These are phyloP conservation scores for Amylocarpus encephaloides DNA, from an alignment of 2,329 filamentous ascomycete species.

Conservation along the genomic window DNA sequence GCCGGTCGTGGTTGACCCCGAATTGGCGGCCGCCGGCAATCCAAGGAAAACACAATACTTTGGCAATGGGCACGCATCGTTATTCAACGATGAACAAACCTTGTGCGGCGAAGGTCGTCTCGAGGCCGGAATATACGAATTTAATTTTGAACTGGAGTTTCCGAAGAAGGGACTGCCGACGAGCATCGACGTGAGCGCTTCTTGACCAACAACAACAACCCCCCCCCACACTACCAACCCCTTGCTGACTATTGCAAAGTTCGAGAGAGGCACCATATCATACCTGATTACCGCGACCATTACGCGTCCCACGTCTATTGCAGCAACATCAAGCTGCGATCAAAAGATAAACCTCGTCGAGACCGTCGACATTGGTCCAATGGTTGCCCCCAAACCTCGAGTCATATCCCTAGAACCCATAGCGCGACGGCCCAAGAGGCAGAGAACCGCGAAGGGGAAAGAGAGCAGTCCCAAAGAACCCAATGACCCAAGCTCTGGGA, in stretches of 20 bases:
- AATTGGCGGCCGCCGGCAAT: conserved; percentile 31
- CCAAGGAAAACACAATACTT: conserved; percentile 49
- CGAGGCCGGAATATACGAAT: conserved; percentile 69
- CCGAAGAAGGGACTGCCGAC: conserved; percentile 68
- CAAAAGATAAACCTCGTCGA: conserved; percentile 74
- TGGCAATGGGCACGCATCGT: conserved; percentile 70
- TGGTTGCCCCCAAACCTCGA: conserved; percentile 68
- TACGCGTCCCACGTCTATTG: conserved; percentile 81
- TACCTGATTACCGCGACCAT: conserved; percentile 88
- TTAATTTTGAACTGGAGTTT: conserved; percentile 69
- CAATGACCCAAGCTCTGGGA: conserved; percentile 21
- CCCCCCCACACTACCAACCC: neutral
- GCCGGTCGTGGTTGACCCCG: conserved; percentile 35
- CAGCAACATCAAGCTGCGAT: conserved; percentile 73
- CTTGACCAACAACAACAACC: neutral
- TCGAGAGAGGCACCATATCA: conserved; percentile 87
- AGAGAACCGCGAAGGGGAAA: conserved; percentile 21
- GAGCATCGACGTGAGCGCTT: conserved; percentile 77
- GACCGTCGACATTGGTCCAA: conserved; percentile 73
- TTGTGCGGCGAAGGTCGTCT: conserved; percentile 73
- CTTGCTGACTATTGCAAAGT: conserved; percentile 48
- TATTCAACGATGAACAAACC: conserved; percentile 78
- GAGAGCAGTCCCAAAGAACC: conserved; percentile 16
- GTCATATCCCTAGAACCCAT: conserved; percentile 85
- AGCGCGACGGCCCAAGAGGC: conserved; percentile 58